A percentile compares a stretch with the other conserved stretches of the same genome.
Conservation (phyloP, 1,284 basidiomycete genomes). For the Apiotrichum porosum region DNA sequence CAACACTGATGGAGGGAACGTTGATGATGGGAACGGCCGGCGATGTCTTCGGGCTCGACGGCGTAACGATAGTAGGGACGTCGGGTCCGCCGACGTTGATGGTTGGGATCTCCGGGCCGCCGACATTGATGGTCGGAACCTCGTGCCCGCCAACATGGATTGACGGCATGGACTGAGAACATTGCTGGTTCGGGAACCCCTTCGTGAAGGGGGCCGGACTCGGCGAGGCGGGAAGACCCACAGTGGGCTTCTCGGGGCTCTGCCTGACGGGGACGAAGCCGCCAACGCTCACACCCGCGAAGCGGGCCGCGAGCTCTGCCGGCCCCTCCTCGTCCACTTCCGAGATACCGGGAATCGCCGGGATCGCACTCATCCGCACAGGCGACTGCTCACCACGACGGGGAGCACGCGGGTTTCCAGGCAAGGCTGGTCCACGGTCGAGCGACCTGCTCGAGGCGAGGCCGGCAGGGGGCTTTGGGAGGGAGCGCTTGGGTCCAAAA, state of each 20-base stretch:
- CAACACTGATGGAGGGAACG: slow-evolving; percentile 2
- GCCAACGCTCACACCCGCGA: slow-evolving; percentile 8
- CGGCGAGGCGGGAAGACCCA: too few relatives aligned
- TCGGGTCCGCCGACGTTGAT: neutral
- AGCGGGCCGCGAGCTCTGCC: slow-evolving; percentile 7
- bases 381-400: neutral
- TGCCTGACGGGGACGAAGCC: neutral
- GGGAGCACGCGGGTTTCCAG: neutral
- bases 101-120: neutral
- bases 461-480: slow-evolving; percentile 41
- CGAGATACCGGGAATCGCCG: too few relatives aligned
- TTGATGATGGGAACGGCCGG: neutral
- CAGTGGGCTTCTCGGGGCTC: too few relatives aligned
- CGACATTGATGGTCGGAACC: neutral
- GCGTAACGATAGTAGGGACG: neutral
- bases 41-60: neutral
- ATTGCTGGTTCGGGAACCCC: too few relatives aligned
- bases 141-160: neutral
- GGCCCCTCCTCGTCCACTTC: slow-evolving; percentile 1
- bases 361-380: neutral
- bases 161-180: neutral
- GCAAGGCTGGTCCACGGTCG: slow-evolving; percentile 27
- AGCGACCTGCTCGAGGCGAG: slow-evolving; percentile 37
- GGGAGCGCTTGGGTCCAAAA: slow-evolving; percentile 26
- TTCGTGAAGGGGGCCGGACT: too few relatives aligned